These are phyloP conservation scores for Microcos paniculata DNA, from an alignment of 345 rosid genomes.

Conservation along the genomic window DNA sequence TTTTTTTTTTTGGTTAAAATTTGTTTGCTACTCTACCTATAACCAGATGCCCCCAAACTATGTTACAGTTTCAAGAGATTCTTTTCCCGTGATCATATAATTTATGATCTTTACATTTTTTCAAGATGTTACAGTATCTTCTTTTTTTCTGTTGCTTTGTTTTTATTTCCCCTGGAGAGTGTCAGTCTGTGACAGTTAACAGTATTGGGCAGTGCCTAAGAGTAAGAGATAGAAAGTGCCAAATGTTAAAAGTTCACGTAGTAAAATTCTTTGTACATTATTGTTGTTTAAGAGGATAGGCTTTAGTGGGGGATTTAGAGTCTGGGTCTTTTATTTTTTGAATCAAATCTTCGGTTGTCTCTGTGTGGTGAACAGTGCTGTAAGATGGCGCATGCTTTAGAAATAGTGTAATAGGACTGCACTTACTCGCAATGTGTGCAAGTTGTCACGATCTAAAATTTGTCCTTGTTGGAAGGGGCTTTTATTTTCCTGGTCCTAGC, in stretches of 20 bases:
- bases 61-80: conserved; percentile 42
- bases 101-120: conserved; percentile 15
- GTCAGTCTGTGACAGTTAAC: conserved; percentile 32
- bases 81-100: conserved; percentile 58
- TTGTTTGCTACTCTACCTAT: background rate
- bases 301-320: conserved; percentile 6
- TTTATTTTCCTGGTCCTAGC: conserved; percentile 12
- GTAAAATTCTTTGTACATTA: conserved; percentile 6
- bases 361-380: conserved; percentile 4
- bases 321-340: conserved; percentile 9
- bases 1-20: too few relatives aligned
- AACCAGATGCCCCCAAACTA: conserved; percentile 30
- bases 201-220: conserved; percentile 19
- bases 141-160: conserved; percentile 5
- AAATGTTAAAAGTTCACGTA: background rate
- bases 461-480: conserved; percentile 7
- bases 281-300: conserved; percentile 16
- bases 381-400: conserved; percentile 19
- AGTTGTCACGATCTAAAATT: conserved; percentile 2
- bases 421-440: background rate
- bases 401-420: conserved; percentile 15
- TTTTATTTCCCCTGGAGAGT: conserved; percentile 14
- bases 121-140: conserved; percentile 6
- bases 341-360: conserved; percentile 5
- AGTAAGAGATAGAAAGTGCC: background rate